Base-by-base conservation (phyloP, 805 yeast species). In the Lipomyces spencermartinsiae region DNA sequence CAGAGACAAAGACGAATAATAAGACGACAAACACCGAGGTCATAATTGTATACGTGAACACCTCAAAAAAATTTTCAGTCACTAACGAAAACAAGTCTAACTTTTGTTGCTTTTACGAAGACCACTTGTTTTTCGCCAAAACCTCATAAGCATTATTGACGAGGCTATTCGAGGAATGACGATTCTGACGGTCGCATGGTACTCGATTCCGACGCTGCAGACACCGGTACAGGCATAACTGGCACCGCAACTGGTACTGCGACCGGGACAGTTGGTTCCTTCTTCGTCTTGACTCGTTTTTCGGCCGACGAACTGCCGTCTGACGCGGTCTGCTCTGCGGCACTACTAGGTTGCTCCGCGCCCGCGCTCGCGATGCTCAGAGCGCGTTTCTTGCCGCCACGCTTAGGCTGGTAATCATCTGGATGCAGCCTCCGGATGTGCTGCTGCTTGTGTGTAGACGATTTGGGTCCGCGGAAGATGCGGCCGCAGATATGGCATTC, bases 371-470 rank as follows among this genome's bases (percentile, higher is more conserved):
- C 67, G 4, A 65, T 59, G 7, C 64, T 63, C 16, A 68, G 65
- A 25, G 73, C 73, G 59, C 78, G 73, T 73, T 79, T 79, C 72
- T 80, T 81, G 25, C 85, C 85, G 4, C 85, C 84, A 2, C 83
- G 79, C 71, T 82, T 82, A 51, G 84, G 84, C 51, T 79, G 79
- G 69, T 83, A 83, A 58, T 79, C 79, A 54, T 78, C 80, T 0
- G 85, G 85, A 61, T 83, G 85, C 49, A 82, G 74, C 54, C 84
- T 74, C 29, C 83, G 78, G 62, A 82, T 82, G 66, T 83, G 85
- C 76, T 83, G 85, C 73, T 83, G 85, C 71, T 80, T 81, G 73
- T 82, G 85, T 1, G 85, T 83, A 1, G 83, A 75, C 2, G 84
- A 80, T 74, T 80, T 81, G 37, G 85, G 84, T 31, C 85, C 85